phyloP scores from a whole-genome alignment of 768 basidiomycete genomes.

The Mycena capillaripes region DNA sequence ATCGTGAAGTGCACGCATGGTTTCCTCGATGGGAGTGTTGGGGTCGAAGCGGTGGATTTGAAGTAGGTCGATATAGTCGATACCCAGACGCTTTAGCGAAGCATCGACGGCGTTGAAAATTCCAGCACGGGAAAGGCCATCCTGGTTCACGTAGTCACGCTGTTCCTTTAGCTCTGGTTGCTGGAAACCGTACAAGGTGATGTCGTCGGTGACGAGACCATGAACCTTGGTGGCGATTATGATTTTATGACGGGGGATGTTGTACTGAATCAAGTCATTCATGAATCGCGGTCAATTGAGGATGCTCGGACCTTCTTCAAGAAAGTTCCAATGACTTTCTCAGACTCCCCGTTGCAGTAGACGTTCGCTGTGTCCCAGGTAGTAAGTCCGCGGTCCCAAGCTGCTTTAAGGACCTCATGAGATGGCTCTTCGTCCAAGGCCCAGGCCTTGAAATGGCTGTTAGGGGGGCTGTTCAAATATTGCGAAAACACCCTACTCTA shows the following conservation, averaged over 20 bases:
- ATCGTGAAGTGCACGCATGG: conserved; percentile 62
- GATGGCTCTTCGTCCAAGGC: conserved; percentile 62
- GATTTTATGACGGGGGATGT: conserved; percentile 41
- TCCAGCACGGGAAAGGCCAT: conserved; percentile 43
- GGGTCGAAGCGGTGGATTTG: conserved; percentile 61
- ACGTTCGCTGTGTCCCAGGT: conserved; percentile 53
- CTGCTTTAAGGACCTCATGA: conserved; percentile 59
- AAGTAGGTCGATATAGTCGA: conserved; percentile 50
- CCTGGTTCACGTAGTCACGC: conserved; percentile 41
- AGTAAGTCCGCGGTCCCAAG: conserved; percentile 54
- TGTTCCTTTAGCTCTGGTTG: neutral
- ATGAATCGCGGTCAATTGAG: neutral
- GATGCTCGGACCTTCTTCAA: conserved; percentile 43
- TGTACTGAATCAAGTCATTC: conserved; percentile 33
- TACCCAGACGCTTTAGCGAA: conserved; percentile 45
- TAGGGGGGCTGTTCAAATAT: neutral
- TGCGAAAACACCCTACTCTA: conserved; percentile 26
- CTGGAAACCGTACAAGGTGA: neutral
- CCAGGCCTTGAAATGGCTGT: conserved; percentile 52
- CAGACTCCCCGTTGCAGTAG: conserved; percentile 55
- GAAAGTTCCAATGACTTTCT: conserved; percentile 58
- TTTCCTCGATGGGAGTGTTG: conserved; percentile 52
- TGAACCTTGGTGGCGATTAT: conserved; percentile 40
- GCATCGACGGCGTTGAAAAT: conserved; percentile 53
- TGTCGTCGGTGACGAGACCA: conserved; percentile 32